These are phyloP conservation scores for Zygosaccharomyces pseudobailii DNA, from an alignment of 1,139 yeast species.

Conservation along the genomic window DNA sequence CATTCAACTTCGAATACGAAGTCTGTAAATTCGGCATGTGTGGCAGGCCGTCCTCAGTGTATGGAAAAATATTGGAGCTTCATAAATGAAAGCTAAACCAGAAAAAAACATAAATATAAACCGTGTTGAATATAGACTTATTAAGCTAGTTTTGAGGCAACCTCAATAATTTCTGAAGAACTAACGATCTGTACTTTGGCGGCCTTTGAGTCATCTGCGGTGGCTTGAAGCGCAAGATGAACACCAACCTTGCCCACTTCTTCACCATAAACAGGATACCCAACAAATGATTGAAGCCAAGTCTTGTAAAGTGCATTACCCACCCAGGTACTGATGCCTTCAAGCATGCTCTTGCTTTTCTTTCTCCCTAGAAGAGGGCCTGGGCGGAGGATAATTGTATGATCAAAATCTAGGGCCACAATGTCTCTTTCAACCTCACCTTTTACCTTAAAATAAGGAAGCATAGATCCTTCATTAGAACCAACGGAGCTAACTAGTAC, in stretches of 20 bases:
- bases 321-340: conserved; percentile 30
- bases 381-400: conserved; percentile 65
- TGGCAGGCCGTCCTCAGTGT: neutral
- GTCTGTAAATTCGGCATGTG: neutral
- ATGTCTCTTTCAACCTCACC: conserved; percentile 63
- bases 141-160: conserved; percentile 11
- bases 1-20: neutral
- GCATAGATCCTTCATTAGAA: conserved; percentile 49
- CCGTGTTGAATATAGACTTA: neutral
- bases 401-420: conserved; percentile 53
- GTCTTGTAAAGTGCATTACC: conserved; percentile 38
- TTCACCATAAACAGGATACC: conserved; percentile 43
- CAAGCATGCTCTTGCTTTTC: conserved; percentile 39
- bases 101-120: neutral
- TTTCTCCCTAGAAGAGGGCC: conserved; percentile 63
- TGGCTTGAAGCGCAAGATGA: conserved; percentile 29
- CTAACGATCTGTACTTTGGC: conserved; percentile 27
- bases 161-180: conserved; percentile 26
- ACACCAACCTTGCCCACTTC: conserved; percentile 49
- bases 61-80: neutral
- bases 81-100: neutral
- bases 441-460: conserved; percentile 56
- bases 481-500: conserved; percentile 60
- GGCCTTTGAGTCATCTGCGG: conserved; percentile 5
- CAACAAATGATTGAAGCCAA: conserved; percentile 31